Evolutionary conservation across 2,329 filamentous ascomycete species (phyloP).

Genomic region (Venturia oleaginea): DNA sequence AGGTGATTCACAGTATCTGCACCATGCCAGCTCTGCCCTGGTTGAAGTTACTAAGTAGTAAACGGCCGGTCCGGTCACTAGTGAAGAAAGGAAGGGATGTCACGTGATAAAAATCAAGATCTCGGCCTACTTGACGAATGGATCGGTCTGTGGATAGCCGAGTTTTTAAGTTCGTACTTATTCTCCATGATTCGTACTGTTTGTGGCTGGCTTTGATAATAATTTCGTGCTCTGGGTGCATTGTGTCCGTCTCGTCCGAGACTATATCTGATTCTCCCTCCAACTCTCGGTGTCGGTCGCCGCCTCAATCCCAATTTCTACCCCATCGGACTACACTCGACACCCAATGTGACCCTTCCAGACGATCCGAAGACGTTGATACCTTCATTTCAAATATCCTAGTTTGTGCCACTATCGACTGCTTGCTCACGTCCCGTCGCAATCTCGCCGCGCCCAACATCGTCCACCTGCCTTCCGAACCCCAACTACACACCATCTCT

Average conservation of each 20-base stretch:
- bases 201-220: neutral
- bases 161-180: neutral
- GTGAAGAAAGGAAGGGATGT: neutral
- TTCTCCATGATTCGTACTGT: neutral
- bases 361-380: neutral
- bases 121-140: neutral
- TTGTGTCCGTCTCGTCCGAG: neutral
- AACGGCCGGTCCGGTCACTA: too few species aligned
- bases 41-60: too few species aligned
- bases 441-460: slow-evolving; percentile 1
- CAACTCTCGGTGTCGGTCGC: neutral
- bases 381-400: neutral
- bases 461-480: neutral
- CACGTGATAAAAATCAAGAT: neutral
- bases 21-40: neutral
- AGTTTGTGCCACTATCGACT: neutral
- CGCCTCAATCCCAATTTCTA: neutral
- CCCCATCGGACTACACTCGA: neutral
- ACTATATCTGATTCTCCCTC: neutral
- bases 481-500: neutral
- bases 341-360: neutral
- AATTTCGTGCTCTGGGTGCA: neutral
- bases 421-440: neutral
- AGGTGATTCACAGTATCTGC: neutral
- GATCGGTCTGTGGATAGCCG: neutral